Conservation (phyloP, 495 filamentous ascomycete species). For the Penicillium longicatenatum region DNA sequence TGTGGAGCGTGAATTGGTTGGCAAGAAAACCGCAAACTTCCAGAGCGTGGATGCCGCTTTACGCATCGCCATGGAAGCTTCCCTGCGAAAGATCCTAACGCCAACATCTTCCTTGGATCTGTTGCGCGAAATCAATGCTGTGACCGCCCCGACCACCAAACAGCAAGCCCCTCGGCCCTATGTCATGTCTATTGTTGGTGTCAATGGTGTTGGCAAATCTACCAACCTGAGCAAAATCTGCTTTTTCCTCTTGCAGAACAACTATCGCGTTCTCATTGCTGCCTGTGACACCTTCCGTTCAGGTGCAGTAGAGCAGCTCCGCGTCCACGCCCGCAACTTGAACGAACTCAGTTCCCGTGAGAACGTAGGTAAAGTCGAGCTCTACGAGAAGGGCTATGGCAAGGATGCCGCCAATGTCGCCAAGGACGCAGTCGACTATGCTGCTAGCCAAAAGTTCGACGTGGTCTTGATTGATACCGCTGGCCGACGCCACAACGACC, state of each 20-base stretch:
- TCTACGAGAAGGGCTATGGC: conserved; percentile 97
- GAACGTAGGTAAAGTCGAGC: conserved; percentile 73
- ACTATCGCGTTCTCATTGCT: conserved; percentile 91
- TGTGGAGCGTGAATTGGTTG: conserved; percentile 84
- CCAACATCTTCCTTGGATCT: conserved; percentile 94
- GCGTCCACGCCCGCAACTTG: conserved; percentile 89
- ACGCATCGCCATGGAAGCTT: conserved; percentile 81
- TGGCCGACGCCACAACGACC: conserved; percentile 91
- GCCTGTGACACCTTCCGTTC: conserved; percentile 98
- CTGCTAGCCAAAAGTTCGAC: conserved; percentile 72
- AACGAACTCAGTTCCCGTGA: conserved; percentile 82
- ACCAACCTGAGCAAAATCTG: conserved; percentile 96
- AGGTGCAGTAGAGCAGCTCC: conserved; percentile 94
- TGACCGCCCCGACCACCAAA: conserved; percentile 60
- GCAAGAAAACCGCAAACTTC: conserved; percentile 89
- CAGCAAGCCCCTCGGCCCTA: conserved; percentile 71
- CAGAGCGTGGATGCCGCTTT: conserved; percentile 87
- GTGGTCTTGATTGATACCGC: conserved; percentile 98
- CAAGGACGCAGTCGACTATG: conserved; percentile 85
- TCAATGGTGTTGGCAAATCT: conserved; percentile 97
- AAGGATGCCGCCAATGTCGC: conserved; percentile 96
- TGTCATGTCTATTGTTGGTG: conserved; percentile 95
- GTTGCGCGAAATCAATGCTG: conserved; percentile 84
- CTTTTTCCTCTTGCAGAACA: conserved; percentile 96
- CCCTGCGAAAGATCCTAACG: conserved; percentile 90